Conservation (phyloP, 495 filamentous ascomycete species). For the Rusavskia elegans region DNA sequence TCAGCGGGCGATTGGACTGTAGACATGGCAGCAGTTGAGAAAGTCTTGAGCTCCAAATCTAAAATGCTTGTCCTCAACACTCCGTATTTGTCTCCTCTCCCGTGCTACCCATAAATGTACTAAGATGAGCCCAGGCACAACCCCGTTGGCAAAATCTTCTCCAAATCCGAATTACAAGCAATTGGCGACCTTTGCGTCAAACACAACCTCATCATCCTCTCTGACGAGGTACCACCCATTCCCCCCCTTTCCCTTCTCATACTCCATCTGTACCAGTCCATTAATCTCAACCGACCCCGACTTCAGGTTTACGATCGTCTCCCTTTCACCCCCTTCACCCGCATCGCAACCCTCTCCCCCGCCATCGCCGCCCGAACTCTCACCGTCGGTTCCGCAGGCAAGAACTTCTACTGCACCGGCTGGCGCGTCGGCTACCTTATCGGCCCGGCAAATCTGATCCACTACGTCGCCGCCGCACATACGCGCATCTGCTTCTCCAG, state of each 20-base stretch:
- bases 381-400: conserved; percentile 88
- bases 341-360: conserved; percentile 75
- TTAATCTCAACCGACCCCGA: no score
- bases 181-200: conserved; percentile 88
- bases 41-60: conserved; percentile 67
- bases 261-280: background rate
- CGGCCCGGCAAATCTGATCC: conserved; percentile 74
- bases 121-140: conserved; percentile 48
- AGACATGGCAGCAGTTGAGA: conserved; percentile 69
- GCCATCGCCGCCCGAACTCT: conserved; percentile 76
- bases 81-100: conserved; percentile 23
- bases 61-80: conserved; percentile 87
- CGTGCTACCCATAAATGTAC: conserved; percentile 4
- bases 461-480: conserved; percentile 82
- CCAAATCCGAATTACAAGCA: conserved; percentile 59
- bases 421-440: conserved; percentile 96
- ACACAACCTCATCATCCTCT: conserved; percentile 87
- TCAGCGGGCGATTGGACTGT: conserved; percentile 80
- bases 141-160: conserved; percentile 91
- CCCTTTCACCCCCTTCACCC: conserved; percentile 86
- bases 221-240: conserved; percentile 60
- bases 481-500: conserved; percentile 93
- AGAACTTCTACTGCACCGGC: conserved; percentile 95
- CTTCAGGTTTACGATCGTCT: conserved; percentile 71
- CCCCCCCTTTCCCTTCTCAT: background rate